Percentiles rank a stretch among this genome's conserved stretches.
These are phyloP conservation scores for Anisogramma anomala DNA, from an alignment of 2,329 filamentous ascomycete genomes.

Conservation along the genomic window DNA sequence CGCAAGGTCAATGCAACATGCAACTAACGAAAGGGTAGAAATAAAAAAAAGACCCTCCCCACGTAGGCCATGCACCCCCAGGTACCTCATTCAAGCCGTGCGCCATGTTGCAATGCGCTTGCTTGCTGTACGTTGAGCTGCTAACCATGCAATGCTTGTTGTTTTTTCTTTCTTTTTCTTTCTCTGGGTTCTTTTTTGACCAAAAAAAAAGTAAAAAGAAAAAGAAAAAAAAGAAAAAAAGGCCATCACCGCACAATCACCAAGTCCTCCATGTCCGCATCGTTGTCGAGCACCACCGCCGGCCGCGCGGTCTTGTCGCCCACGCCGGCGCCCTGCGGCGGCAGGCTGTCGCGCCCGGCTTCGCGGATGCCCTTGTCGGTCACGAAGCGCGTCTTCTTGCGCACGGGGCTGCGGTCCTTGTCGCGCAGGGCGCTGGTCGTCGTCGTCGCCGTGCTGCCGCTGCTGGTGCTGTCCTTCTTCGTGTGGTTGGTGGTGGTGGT, in stretches of 20 bases:
- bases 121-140: too few species aligned
- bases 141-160: too few species aligned
- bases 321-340: conserved; percentile 3
- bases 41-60: too few species aligned
- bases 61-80: too few species aligned
- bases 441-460: conserved; percentile 14
- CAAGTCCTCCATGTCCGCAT: conserved; percentile 40
- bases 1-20: too few species aligned
- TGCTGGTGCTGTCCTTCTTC: conserved; percentile 20
- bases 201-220: neutral
- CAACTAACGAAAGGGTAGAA: too few species aligned
- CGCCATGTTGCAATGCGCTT: too few species aligned
- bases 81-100: too few species aligned
- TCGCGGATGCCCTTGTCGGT: conserved; percentile 67
- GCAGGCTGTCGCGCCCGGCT: conserved; percentile 61
- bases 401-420: conserved; percentile 34
- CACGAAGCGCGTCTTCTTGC: conserved; percentile 70
- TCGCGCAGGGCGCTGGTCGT: conserved; percentile 4
- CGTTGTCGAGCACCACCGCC: conserved; percentile 24
- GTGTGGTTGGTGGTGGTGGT: conserved; percentile 15
- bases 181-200: neutral
- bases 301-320: conserved; percentile 7
- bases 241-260: conserved; percentile 29
- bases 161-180: too few species aligned
- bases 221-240: neutral